Evolutionary conservation across 768 basidiomycete species (phyloP), one percentile per base, ranked within the genome.

Genomic region (Pleurotus cornucopiae): DNA sequence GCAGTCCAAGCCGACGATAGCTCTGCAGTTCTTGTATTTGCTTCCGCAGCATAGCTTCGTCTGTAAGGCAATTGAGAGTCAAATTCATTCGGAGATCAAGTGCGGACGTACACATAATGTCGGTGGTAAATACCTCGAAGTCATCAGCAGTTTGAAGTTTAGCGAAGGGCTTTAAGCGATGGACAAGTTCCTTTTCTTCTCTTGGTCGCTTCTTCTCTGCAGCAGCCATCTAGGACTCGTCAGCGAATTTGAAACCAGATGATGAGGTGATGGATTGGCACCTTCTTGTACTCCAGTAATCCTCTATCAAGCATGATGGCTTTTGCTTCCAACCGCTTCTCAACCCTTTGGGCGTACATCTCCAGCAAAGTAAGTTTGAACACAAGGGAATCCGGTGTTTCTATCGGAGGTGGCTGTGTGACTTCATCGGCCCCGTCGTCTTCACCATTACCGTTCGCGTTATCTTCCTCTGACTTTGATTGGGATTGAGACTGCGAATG

Each of bases 201-300:
- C 89, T 87, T 6, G 82, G 81, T 14, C 93, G 78, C 67, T 97
- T 98, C 74, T 95, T 90, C 62, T 99, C 96, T 2, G 81, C 80
- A 7, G 91, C 90, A 78, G 90, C 86, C 76, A 94, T 89, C 96
- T 97, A 65, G 18, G 58, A 38, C 49, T 30, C 43, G 38, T 49
- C 26, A 41, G 26, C 40, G 16, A 23, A 26, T n/a, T 34, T 34
- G 30, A 9, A 11, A 34, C 2, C 9, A 11, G 4, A 34, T 9
- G 30, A 34, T 34, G 30, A 34, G 2, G 30, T 11, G 43, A 41
- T 18, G 45, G 5, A 18, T 30, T 59, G 79, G 49, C 58, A 94
- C 95, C 85, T 94, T 94, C 71, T 95, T 98, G 67, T 96, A 93
- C 62, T 97, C 93, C 46, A 96, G 75, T 52, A 99, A 72, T 1